Evolutionary conservation across 805 yeast genomes (phyloP).

Genomic region (Yarrowia divulgata): DNA sequence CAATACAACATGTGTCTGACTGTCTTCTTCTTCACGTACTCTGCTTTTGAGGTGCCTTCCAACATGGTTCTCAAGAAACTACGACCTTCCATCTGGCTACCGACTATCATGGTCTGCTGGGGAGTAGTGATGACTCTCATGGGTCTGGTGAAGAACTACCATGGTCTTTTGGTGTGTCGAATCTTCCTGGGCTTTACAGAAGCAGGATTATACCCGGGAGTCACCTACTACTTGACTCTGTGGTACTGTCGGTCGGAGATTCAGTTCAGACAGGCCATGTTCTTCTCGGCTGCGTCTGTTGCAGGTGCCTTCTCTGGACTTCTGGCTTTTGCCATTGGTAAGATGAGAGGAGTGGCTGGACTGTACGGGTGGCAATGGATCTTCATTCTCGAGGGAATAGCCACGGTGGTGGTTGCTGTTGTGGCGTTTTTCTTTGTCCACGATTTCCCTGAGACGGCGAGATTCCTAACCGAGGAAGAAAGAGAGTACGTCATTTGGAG

Average conservation of each 20-base stretch:
- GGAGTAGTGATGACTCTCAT: neutral
- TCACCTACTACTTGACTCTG: constrained; percentile 1
- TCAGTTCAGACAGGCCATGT: constrained; percentile 8
- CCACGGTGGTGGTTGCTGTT: neutral
- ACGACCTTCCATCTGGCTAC: neutral
- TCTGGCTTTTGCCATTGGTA: neutral
- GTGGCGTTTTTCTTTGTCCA: neutral
- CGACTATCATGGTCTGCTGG: neutral
- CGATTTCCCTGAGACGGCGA: neutral
- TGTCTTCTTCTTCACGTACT: neutral
- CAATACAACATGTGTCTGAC: neutral
- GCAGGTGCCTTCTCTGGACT: neutral
- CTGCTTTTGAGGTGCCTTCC: neutral
- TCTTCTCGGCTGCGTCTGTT: neutral
- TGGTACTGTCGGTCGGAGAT: neutral
- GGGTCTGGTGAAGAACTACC: neutral
- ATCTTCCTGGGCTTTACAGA: neutral
- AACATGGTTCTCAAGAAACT: neutral
- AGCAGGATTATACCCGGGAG: neutral
- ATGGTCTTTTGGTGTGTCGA: neutral
- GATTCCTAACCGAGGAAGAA: neutral
- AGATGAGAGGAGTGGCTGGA: constrained; percentile 1
- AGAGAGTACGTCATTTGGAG: neutral
- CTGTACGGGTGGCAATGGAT: neutral
- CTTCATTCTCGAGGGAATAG: neutral